Evolutionary conservation across 306 rosid species (phyloP).

Genomic region (Dryas octopetala): DNA sequence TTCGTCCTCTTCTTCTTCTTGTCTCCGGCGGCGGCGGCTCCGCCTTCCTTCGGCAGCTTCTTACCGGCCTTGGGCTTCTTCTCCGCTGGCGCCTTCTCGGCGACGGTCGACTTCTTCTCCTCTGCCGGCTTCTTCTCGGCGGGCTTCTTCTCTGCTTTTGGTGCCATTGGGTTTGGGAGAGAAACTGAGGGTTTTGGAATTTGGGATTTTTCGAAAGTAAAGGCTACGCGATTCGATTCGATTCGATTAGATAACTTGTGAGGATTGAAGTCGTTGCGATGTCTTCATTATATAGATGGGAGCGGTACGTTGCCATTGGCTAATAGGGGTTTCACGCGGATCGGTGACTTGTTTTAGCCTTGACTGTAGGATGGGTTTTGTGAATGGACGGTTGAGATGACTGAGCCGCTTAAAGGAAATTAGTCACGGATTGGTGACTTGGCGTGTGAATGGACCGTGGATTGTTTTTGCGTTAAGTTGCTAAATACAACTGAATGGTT

Average conservation of each 20-base stretch:
- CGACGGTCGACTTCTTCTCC: slow-evolving; percentile 59
- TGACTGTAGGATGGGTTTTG: not conserved
- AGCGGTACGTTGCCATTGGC: slow-evolving; percentile 26
- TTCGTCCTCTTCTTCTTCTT: slow-evolving; percentile 73
- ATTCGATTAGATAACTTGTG: not conserved
- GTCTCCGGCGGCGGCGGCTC: slow-evolving; percentile 42
- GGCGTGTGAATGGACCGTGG: not conserved
- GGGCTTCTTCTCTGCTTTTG: slow-evolving; percentile 34
- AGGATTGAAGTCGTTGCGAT: fast-evolving
- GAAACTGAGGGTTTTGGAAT: not conserved
- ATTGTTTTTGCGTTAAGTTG: not conserved
- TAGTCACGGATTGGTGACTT: not conserved
- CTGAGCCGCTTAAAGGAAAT: no score
- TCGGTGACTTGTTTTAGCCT: not conserved
- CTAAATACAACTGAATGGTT: not conserved
- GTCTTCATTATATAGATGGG: slow-evolving; percentile 12
- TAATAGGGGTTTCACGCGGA: slow-evolving; percentile 9
- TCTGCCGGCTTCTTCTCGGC: slow-evolving; percentile 68
- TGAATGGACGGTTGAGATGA: slow-evolving; percentile 12
- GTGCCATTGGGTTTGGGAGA: slow-evolving; percentile 4
- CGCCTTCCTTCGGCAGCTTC: slow-evolving; percentile 71
- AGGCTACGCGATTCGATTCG: not conserved
- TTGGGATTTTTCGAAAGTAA: not conserved
- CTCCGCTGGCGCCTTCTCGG: slow-evolving; percentile 68
- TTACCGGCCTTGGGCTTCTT: slow-evolving; percentile 80